Percentiles rank a stretch among this genome's conserved stretches.
Conservation (phyloP, 1,284 basidiomycete genomes). For the Sutorius eximius region DNA sequence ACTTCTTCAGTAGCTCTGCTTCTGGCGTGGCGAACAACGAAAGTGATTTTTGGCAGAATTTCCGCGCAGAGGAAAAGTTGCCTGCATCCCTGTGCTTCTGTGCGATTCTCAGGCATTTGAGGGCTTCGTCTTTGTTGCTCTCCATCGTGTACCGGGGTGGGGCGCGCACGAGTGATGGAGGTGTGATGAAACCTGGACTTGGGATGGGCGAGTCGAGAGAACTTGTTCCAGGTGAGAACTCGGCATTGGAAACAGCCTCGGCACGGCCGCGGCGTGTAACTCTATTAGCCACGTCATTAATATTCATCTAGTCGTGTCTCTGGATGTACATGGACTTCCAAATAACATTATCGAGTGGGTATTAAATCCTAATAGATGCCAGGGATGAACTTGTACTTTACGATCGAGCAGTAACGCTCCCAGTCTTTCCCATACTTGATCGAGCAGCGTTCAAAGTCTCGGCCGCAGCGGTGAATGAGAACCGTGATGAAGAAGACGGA, state of each 20-base stretch:
- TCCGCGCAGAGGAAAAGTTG: constrained; percentile 77
- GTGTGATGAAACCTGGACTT: constrained; percentile 1
- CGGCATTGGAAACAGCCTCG: constrained; percentile 10
- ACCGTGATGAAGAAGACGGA: constrained; percentile 91
- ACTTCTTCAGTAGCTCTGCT: constrained; percentile 65
- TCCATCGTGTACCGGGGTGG: constrained; percentile 55
- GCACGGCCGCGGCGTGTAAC: constrained; percentile 5
- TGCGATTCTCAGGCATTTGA: constrained; percentile 77
- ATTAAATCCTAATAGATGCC: constrained; percentile 50
- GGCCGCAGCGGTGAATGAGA: constrained; percentile 81
- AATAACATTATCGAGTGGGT: constrained; percentile 10
- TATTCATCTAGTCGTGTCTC: background rate
- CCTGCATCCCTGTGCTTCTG: constrained; percentile 70
- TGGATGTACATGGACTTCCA: constrained; percentile 1
- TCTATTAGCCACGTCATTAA: constrained; percentile 8
- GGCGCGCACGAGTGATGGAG: constrained; percentile 7
- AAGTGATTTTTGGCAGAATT: constrained; percentile 90
- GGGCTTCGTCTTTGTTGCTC: constrained; percentile 87
- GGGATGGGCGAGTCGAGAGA: background rate
- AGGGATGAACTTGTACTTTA: constrained; percentile 90
- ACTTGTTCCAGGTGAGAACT: constrained; percentile 29
- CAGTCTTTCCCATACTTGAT: constrained; percentile 96
- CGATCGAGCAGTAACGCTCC: constrained; percentile 84
- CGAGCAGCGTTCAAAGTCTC: constrained; percentile 92
- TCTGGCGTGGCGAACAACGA: constrained; percentile 82